Evolutionary conservation across 2,329 filamentous ascomycete genomes (phyloP).

Genomic region (Nannizziopsis barbatae): DNA sequence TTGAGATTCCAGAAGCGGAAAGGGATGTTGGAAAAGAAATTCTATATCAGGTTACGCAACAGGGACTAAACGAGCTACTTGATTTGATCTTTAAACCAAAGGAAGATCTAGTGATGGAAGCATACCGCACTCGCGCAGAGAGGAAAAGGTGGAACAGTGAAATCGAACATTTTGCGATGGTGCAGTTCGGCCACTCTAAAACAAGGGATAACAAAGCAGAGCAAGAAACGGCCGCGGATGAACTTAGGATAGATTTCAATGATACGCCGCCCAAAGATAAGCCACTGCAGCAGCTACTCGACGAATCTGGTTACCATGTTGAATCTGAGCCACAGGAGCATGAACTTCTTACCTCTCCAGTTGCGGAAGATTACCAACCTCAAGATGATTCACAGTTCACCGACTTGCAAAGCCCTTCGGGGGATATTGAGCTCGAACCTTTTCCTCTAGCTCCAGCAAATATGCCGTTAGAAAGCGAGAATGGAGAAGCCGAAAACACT

Average conservation of each 20-base stretch:
- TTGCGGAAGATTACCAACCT: slow-evolving; percentile 13
- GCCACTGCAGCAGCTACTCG: slow-evolving; percentile 35
- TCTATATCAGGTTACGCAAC: slow-evolving; percentile 80
- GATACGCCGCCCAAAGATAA: slow-evolving; percentile 19
- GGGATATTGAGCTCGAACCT: slow-evolving; percentile 10
- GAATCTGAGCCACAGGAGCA: slow-evolving; percentile 15
- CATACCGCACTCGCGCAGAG: slow-evolving; percentile 50
- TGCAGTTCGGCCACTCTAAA: slow-evolving; percentile 4
- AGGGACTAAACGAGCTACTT: slow-evolving; percentile 85
- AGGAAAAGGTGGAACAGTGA: slow-evolving; percentile 45
- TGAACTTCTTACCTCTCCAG: background rate
- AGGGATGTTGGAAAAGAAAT: slow-evolving; percentile 77
- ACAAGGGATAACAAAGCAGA: background rate
- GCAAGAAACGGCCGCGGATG: slow-evolving; percentile 18
- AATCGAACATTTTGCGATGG: slow-evolving; percentile 28
- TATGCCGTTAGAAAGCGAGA: slow-evolving; percentile 8
- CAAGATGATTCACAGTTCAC: slow-evolving; percentile 13
- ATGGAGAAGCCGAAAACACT: slow-evolving; percentile 4
- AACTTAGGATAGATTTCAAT: slow-evolving; percentile 17
- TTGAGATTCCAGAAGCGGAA: slow-evolving; percentile 69
- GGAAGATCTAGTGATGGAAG: slow-evolving; percentile 63
- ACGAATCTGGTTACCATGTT: slow-evolving; percentile 32
- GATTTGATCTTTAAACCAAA: slow-evolving; percentile 72
- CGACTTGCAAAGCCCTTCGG: slow-evolving; percentile 14
- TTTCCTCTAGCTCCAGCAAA: slow-evolving; percentile 12